phyloP scores from a whole-genome alignment of 2,329 filamentous ascomycete genomes.

The Fusarium nanum region DNA sequence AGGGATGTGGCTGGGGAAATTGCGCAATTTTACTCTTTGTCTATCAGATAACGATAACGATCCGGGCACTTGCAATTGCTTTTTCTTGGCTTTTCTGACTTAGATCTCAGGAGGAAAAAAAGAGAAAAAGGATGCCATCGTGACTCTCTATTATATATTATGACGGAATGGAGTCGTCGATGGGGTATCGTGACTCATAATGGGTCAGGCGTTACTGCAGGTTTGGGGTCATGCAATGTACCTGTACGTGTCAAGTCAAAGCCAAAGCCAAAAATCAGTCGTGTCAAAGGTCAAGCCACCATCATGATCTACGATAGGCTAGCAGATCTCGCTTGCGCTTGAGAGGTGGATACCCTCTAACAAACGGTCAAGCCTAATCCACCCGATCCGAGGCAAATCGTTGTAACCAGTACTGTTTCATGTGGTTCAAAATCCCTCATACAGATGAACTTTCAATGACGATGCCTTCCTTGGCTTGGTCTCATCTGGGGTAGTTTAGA shows the following conservation, averaged over 20 bases:
- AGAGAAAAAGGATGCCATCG: background rate
- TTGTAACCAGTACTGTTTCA: constrained; percentile 1
- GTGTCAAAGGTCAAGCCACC: constrained; percentile 3
- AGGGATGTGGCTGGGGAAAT: constrained; percentile 23
- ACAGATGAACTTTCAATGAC: background rate
- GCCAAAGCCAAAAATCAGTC: background rate
- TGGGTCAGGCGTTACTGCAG: constrained; percentile 19
- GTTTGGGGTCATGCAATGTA: constrained; percentile 20
- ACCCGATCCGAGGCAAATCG: constrained; percentile 1
- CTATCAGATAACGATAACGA: constrained; percentile 8
- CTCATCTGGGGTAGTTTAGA: background rate
- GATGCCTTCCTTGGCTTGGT: background rate
- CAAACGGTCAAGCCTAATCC: constrained; percentile 12
- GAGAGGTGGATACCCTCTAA: background rate
- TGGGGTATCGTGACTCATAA: constrained; percentile 18
- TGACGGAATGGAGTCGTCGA: background rate
- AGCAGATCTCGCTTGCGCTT: constrained; percentile 9
- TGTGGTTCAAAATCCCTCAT: constrained; percentile 2
- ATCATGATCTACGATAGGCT: constrained; percentile 26
- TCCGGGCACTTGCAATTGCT: background rate
- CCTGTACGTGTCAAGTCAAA: constrained; percentile 20
- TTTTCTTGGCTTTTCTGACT: constrained; percentile 3
- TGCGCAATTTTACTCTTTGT: constrained; percentile 27
- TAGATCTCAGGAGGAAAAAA: background rate
- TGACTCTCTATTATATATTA: constrained; percentile 12